Percentiles rank a stretch among this genome's conserved stretches.
phyloP scores from a whole-genome alignment of 768 basidiomycete genomes.

The Russula virescens region DNA sequence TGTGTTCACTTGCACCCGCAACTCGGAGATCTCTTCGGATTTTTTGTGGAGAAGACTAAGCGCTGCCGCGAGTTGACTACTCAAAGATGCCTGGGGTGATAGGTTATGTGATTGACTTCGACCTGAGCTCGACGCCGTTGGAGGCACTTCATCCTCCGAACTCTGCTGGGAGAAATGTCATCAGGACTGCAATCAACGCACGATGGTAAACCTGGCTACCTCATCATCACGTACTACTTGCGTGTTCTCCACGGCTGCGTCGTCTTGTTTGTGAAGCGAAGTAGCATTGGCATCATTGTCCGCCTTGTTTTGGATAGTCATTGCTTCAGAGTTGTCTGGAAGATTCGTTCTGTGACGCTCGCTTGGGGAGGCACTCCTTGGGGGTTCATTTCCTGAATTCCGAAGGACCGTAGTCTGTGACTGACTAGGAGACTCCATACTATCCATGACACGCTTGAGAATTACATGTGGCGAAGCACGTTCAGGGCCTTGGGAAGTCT shows the following conservation, averaged over 20 bases:
- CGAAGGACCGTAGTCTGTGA: neutral
- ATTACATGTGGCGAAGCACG: conserved; percentile 6
- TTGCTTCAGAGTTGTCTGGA: neutral
- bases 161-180: neutral
- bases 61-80: conserved; percentile 16
- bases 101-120: conserved; percentile 10
- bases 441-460: conserved; percentile 5
- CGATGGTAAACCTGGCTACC: neutral
- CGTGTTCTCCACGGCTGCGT: neutral
- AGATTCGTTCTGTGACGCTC: neutral
- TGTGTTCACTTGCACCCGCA: conserved; percentile 6
- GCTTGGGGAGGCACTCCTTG: neutral
- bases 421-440: neutral
- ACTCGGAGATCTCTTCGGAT: conserved; percentile 20
- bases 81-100: conserved; percentile 1
- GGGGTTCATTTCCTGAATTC: neutral
- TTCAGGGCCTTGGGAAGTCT: neutral
- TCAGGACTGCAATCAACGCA: neutral
- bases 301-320: neutral
- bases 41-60: conserved; percentile 19
- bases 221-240: neutral
- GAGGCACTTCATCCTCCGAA: conserved; percentile 16
- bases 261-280: neutral
- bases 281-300: neutral
- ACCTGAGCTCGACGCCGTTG: conserved; percentile 11